Conservation (phyloP, 352 stramenopile genomes). For the Globisporangium camurandrum region DNA sequence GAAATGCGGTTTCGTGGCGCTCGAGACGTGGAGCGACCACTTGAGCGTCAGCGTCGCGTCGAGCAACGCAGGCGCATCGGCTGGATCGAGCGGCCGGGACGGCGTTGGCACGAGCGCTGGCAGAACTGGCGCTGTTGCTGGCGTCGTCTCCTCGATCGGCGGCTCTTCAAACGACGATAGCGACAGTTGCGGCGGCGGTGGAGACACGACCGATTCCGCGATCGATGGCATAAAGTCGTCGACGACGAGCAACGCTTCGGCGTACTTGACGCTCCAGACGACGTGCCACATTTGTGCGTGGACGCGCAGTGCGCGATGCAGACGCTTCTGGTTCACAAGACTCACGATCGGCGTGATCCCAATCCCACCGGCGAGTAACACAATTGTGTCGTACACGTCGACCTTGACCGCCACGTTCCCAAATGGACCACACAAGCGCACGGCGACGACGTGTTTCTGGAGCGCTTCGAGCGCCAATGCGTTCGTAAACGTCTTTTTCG, state of each 20-base stretch:
- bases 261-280: conserved; percentile 53
- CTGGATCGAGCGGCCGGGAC: too few relatives aligned
- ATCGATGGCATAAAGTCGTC: conserved; percentile 59
- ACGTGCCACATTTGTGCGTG: conserved; percentile 44
- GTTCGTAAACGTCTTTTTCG: conserved; percentile 47
- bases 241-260: conserved; percentile 63
- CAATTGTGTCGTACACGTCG: conserved; percentile 52
- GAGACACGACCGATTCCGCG: conserved; percentile 27
- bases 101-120: too few relatives aligned
- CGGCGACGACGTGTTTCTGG: conserved; percentile 28
- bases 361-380: conserved; percentile 64
- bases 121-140: background rate
- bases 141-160: background rate
- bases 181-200: conserved; percentile 1
- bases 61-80: background rate
- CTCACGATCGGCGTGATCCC: conserved; percentile 76
- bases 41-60: conserved; percentile 32
- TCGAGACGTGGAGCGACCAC: conserved; percentile 62
- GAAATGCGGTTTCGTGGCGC: conserved; percentile 28
- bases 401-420: conserved; percentile 57
- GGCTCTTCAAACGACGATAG: too few relatives aligned
- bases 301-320: conserved; percentile 14
- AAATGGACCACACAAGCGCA: conserved; percentile 63
- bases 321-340: conserved; percentile 58
- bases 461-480: conserved; percentile 35